Percentiles rank a stretch among this genome's conserved stretches.
Conservation (phyloP, 2,329 filamentous ascomycete genomes). For the Pseudogymnoascus verrucosus region DNA sequence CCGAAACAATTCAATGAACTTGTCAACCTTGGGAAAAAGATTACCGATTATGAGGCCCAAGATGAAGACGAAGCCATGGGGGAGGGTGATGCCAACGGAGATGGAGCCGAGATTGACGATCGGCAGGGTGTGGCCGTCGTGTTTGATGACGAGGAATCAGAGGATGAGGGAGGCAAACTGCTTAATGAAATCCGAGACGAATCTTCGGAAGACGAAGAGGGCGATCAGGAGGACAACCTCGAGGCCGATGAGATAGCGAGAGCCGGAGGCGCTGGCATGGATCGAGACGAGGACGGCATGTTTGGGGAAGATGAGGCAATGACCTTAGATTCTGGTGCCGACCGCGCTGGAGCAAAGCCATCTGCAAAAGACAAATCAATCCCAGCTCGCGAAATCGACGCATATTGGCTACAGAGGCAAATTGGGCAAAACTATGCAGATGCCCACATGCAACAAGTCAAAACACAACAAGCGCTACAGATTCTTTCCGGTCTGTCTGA, state of each 20-base stretch:
- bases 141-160: slow-evolving; percentile 85
- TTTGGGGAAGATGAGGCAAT: slow-evolving; percentile 64
- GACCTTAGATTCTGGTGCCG: slow-evolving; percentile 65
- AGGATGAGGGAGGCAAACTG: slow-evolving; percentile 69
- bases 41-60: slow-evolving; percentile 95
- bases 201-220: slow-evolving; percentile 71
- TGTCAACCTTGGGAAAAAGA: slow-evolving; percentile 94
- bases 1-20: slow-evolving; percentile 95
- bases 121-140: slow-evolving; percentile 95
- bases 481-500: slow-evolving; percentile 73
- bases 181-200: slow-evolving; percentile 85
- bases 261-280: slow-evolving; percentile 40
- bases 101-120: slow-evolving; percentile 78
- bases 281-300: slow-evolving; percentile 42
- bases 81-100: slow-evolving; percentile 56
- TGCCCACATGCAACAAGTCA: slow-evolving; percentile 87
- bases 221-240: slow-evolving; percentile 51
- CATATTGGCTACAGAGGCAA: slow-evolving; percentile 92
- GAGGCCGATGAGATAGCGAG: slow-evolving; percentile 43
- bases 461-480: slow-evolving; percentile 74
- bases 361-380: slow-evolving; percentile 53
- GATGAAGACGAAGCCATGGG: slow-evolving; percentile 89
- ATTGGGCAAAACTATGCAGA: slow-evolving; percentile 84
- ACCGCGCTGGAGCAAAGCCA: slow-evolving; percentile 37
- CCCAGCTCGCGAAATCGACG: slow-evolving; percentile 83